These are phyloP conservation scores for Blastocystis sp. DNA, from an alignment of 352 stramenopile genomes.

Conservation along the genomic window DNA sequence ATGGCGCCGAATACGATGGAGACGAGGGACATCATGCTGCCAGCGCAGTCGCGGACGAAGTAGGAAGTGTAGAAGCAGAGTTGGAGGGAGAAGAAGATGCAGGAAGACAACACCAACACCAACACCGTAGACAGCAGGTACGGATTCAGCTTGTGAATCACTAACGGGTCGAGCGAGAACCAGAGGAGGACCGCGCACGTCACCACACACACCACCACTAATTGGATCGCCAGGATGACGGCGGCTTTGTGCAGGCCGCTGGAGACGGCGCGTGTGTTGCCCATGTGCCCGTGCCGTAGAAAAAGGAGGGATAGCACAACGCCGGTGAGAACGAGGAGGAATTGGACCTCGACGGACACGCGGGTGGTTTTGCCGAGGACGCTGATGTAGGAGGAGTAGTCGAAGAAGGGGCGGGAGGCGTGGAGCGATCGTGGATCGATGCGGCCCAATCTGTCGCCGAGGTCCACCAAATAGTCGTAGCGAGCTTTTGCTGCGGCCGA, in stretches of 20 bases:
- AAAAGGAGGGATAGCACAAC: conserved; percentile 13
- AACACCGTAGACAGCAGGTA: conserved; percentile 27
- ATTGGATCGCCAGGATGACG: conserved; percentile 6
- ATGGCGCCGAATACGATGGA: conserved; percentile 21
- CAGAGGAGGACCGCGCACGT: background rate
- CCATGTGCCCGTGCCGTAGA: conserved; percentile 17
- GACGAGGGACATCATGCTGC: conserved; percentile 1
- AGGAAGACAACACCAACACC: background rate
- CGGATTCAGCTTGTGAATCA: conserved; percentile 24
- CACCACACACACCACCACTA: conserved; percentile 23
- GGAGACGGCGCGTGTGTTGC: conserved; percentile 5
- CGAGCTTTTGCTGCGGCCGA: conserved; percentile 38
- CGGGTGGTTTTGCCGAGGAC: conserved; percentile 2
- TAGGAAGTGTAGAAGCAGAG: conserved; percentile 37
- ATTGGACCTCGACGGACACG: conserved; percentile 8
- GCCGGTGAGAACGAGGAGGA: conserved; percentile 34
- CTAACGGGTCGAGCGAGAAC: conserved; percentile 26
- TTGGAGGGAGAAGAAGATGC: conserved; percentile 8
- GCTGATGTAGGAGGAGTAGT: conserved; percentile 43
- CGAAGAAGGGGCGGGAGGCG: background rate
- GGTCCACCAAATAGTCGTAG: conserved; percentile 32
- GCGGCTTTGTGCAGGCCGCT: background rate
- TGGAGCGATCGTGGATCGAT: background rate
- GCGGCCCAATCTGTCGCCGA: background rate
- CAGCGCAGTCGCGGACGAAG: conserved; percentile 46